These are phyloP conservation scores for Sideroxylon spinosum DNA, from an alignment of 179 eudicot genomes.

Conservation along the genomic window DNA sequence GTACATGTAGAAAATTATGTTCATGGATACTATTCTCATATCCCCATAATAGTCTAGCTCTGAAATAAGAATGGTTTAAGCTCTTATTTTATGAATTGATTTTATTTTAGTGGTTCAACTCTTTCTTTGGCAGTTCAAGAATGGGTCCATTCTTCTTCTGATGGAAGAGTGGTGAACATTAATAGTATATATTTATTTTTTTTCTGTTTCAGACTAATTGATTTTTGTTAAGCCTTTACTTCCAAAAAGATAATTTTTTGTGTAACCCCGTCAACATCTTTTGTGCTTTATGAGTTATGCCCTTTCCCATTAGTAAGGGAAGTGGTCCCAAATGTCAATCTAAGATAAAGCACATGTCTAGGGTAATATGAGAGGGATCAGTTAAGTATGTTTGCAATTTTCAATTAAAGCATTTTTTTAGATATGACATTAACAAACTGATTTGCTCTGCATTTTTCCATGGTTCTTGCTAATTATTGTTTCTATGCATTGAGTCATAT, in stretches of 20 bases:
- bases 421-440: too few relatives aligned
- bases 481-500: too few relatives aligned
- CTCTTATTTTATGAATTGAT: background rate
- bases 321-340: too few relatives aligned
- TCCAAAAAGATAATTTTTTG: too few relatives aligned
- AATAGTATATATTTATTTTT: background rate
- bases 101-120: background rate
- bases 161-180: background rate
- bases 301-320: too few relatives aligned
- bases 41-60: too few relatives aligned
- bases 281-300: background rate
- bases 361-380: too few relatives aligned
- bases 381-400: too few relatives aligned
- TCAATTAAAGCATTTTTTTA: too few relatives aligned
- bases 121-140: background rate
- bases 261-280: background rate
- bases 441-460: too few relatives aligned
- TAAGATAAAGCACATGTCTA: too few relatives aligned
- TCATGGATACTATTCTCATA: background rate
- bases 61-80: background rate
- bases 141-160: background rate
- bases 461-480: too few relatives aligned
- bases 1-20: background rate
- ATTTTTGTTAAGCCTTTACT: background rate
- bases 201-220: background rate